Base-by-base conservation (phyloP, 2,329 filamentous ascomycete species). In the Sporothrix humicola region DNA sequence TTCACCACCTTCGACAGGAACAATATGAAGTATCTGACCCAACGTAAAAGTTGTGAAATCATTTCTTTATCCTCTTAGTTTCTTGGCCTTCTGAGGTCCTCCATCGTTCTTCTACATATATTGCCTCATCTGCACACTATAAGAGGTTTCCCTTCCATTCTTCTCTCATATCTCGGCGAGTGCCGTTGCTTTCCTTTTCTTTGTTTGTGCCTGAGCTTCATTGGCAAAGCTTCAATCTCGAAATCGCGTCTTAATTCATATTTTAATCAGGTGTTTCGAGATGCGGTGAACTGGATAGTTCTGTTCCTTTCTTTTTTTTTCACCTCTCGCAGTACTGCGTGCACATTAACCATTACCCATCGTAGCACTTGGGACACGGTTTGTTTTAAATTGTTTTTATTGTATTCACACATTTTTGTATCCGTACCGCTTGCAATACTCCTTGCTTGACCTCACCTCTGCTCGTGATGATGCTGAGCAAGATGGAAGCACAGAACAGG, bases 1-100 rank as follows among this genome's bases (percentile, higher is more conserved):
- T 80, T 81, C 85, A 91, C 89, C 89, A 91, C 88, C 85, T 84
- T 82, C 74, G 81, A 73, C 80, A 85, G 84, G 85, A 87, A 85
- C 88, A 91, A 88, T 90, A 79, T 90, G 88, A 88, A 85, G 82
- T 81, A 81, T 87, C 88, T 88, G 89, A 91, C 90, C 88, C 85
- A 87, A 74, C 74, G 68, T 73, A 56, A 52, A 54, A 69, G 77
- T 80, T 82, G 81, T 81, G 44, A 65, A 8, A 1, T 52, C 37
- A 70, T n/a, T n/a, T 52, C 54, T 50, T 23, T 8, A 23, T 9
- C 7, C 42, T 56, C 31, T 23, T 42, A 44, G 12, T 46, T 20
- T 65, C 52, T 48, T 69, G 10, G 17, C 52, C 52, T 54, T 7
- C 15, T 17, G 4, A 54, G 52, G n/a, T 9, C 6, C n/a, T 54